Evolutionary conservation across 2,329 filamentous ascomycete species (phyloP).

Genomic region (Pseudogymnoascus sp.): DNA sequence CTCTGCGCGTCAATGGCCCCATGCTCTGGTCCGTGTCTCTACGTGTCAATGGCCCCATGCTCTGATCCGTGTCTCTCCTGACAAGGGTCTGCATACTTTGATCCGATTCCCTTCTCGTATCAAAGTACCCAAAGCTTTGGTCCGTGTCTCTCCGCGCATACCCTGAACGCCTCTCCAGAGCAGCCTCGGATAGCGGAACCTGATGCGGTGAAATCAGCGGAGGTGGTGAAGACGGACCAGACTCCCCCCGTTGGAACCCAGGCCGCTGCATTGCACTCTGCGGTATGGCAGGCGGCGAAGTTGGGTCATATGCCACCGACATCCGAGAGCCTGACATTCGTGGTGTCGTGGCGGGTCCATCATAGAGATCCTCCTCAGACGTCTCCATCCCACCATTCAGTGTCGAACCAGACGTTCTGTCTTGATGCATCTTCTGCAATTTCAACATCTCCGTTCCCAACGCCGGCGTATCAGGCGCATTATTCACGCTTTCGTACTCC

Average conservation of each 20-base stretch:
- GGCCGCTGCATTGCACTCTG: conserved; percentile 4
- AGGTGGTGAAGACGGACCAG: not conserved
- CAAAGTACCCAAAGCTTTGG: not conserved
- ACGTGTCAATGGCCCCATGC: not conserved
- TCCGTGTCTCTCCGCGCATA: not conserved
- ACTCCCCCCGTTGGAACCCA: not conserved
- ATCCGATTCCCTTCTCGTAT: not conserved
- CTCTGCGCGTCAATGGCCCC: not conserved
- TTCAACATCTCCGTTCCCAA: not conserved
- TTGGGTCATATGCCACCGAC: not conserved
- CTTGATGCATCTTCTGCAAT: not conserved
- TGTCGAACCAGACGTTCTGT: not conserved
- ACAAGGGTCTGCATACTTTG: not conserved
- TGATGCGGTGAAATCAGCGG: not conserved
- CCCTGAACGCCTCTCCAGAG: not conserved
- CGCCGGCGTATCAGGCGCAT: not conserved
- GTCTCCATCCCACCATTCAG: not conserved
- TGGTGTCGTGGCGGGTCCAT: not conserved
- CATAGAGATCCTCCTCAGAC: not conserved
- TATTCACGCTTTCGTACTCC: not conserved
- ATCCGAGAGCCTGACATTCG: not conserved
- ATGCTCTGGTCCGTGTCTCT: conserved; percentile 3
- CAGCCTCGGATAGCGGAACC: not conserved
- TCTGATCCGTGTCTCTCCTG: not conserved
- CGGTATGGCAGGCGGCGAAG: not conserved